These are phyloP conservation scores for Nasturtium officinale DNA, from an alignment of 345 rosid species.

Conservation along the genomic window DNA sequence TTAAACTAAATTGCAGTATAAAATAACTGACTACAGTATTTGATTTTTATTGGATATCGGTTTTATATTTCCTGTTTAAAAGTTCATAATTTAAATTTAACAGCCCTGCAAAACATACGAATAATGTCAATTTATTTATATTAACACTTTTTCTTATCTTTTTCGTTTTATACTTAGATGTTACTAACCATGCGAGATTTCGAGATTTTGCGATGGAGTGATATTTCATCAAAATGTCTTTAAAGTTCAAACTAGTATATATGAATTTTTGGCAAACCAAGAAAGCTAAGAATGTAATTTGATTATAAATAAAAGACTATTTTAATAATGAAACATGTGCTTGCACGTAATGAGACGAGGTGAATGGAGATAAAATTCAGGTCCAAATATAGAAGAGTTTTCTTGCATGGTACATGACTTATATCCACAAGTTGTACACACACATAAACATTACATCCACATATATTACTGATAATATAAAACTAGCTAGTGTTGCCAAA, in stretches of 20 bases:
- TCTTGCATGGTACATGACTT: slow-evolving; percentile 41
- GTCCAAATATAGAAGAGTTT: slow-evolving; percentile 38
- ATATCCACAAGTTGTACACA: slow-evolving; percentile 25
- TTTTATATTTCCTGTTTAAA: too few relatives aligned
- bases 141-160: too few relatives aligned
- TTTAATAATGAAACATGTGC: slow-evolving; percentile 32
- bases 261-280: background rate
- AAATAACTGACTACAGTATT: too few relatives aligned
- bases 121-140: too few relatives aligned
- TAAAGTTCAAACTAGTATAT: background rate
- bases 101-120: too few relatives aligned
- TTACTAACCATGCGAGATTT: too few relatives aligned
- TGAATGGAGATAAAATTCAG: slow-evolving; percentile 35
- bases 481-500: background rate
- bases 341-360: slow-evolving; percentile 39
- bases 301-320: background rate
- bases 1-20: too few relatives aligned
- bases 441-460: background rate
- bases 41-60: too few relatives aligned
- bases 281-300: slow-evolving; percentile 26
- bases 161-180: too few relatives aligned
- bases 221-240: too few relatives aligned
- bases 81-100: too few relatives aligned
- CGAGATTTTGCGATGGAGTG: too few relatives aligned
- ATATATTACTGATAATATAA: background rate